A percentile compares a stretch with the other conserved stretches of the same genome.
phyloP scores from a whole-genome alignment of 2,329 filamentous ascomycete genomes.

The Lizonia empirigonia region DNA sequence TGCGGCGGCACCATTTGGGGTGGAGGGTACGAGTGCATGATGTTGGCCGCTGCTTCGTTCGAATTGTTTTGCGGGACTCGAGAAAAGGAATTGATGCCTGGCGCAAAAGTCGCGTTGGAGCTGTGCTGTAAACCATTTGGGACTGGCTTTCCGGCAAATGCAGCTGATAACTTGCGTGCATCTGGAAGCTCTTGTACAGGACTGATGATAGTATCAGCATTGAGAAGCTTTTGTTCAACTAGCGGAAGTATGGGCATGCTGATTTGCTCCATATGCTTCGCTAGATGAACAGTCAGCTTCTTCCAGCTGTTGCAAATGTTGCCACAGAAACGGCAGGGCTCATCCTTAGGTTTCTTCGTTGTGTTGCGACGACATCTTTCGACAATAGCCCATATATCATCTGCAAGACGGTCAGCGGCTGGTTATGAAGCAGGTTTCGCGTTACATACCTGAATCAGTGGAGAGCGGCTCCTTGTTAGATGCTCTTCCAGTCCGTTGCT shows the following conservation, averaged over 20 bases:
- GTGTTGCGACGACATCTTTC: constrained; percentile 79
- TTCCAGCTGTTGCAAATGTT: constrained; percentile 85
- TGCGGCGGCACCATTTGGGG: constrained; percentile 40
- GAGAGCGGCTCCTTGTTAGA: constrained; percentile 41
- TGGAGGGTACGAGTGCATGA: constrained; percentile 49
- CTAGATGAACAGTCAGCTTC: constrained; percentile 89
- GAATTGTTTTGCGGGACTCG: constrained; percentile 34
- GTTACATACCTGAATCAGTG: constrained; percentile 34
- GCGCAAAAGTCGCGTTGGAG: constrained; percentile 37
- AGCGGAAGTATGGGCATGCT: constrained; percentile 74
- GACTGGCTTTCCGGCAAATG: constrained; percentile 36
- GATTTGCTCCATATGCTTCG: constrained; percentile 93
- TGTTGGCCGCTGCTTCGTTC: constrained; percentile 29
- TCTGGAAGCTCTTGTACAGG: constrained; percentile 47
- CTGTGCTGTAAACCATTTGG: constrained; percentile 42
- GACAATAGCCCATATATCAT: constrained; percentile 77
- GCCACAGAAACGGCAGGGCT: constrained; percentile 86
- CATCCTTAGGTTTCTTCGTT: constrained; percentile 67
- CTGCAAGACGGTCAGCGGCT: constrained; percentile 39
- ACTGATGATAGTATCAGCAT: constrained; percentile 46
- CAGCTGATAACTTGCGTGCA: constrained; percentile 39
- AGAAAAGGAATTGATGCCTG: constrained; percentile 40
- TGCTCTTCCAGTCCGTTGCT: constrained; percentile 67
- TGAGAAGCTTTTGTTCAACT: constrained; percentile 48
- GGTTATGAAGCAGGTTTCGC: neutral